These are phyloP conservation scores for Yamadazyma epiphylla DNA, from an alignment of 1,139 yeast genomes.

Conservation along the genomic window DNA sequence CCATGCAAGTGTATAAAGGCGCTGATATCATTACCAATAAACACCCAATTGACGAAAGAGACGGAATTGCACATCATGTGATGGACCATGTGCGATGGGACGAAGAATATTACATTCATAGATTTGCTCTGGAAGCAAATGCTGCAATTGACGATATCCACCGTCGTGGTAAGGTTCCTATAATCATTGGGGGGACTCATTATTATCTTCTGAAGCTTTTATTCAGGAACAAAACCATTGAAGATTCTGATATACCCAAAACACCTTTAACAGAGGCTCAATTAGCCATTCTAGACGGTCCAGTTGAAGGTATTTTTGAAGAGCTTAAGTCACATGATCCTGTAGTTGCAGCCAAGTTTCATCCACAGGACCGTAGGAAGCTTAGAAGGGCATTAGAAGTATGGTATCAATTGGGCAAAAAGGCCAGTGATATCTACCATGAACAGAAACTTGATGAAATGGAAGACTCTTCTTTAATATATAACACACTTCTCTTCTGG, in stretches of 20 bases:
- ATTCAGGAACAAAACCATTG: slow-evolving; percentile 63
- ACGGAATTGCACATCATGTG: slow-evolving; percentile 77
- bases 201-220: slow-evolving; percentile 79
- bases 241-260: slow-evolving; percentile 17
- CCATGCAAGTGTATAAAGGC: slow-evolving; percentile 88
- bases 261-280: slow-evolving; percentile 38
- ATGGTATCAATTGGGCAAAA: slow-evolving; percentile 59
- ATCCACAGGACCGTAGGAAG: slow-evolving; percentile 84
- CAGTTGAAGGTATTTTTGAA: slow-evolving; percentile 47
- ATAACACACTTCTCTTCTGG: slow-evolving; percentile 77
- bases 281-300: slow-evolving; percentile 49
- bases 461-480: slow-evolving; percentile 50
- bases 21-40: slow-evolving; percentile 83
- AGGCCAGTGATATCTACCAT: slow-evolving; percentile 67
- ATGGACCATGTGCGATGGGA: slow-evolving; percentile 81
- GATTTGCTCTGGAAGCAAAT: slow-evolving; percentile 72
- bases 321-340: slow-evolving; percentile 61
- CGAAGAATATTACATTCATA: slow-evolving; percentile 79
- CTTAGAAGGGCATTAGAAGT: slow-evolving; percentile 80
- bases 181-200: slow-evolving; percentile 94
- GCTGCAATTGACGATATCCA: slow-evolving; percentile 61
- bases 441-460: slow-evolving; percentile 50
- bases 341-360: slow-evolving; percentile 71
- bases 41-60: slow-evolving; percentile 76
- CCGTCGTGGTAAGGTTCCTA: slow-evolving; percentile 69